Percentiles rank a stretch among this genome's conserved stretches.
Evolutionary conservation across 2,329 filamentous ascomycete genomes (phyloP).

Genomic region (Paracamarosporium sp.): DNA sequence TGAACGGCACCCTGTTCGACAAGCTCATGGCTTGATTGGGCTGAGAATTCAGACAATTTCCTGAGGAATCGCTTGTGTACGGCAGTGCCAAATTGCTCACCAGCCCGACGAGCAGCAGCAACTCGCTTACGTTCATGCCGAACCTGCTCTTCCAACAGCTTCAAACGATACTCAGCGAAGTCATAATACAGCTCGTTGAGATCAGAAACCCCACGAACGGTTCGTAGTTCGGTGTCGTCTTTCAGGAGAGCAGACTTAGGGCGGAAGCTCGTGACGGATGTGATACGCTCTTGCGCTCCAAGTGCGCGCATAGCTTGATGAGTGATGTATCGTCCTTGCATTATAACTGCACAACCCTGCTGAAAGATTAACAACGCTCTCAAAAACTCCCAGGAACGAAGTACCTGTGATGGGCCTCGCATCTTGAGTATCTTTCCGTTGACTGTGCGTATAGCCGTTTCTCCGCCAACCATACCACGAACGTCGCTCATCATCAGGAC

Average conservation of each 20-base stretch:
- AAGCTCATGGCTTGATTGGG: slow-evolving; percentile 44
- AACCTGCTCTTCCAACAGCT: slow-evolving; percentile 67
- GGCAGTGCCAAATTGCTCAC: slow-evolving; percentile 41
- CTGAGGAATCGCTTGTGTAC: slow-evolving; percentile 44
- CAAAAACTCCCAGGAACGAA: slow-evolving; percentile 18
- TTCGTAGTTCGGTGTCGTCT: slow-evolving; percentile 68
- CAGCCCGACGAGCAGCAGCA: slow-evolving; percentile 39
- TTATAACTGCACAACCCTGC: slow-evolving; percentile 67
- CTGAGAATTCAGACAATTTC: slow-evolving; percentile 40
- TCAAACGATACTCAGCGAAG: slow-evolving; percentile 68
- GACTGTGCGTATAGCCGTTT: slow-evolving; percentile 65
- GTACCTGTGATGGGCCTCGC: slow-evolving; percentile 66
- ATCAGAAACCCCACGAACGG: slow-evolving; percentile 65
- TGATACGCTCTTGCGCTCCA: slow-evolving; percentile 67
- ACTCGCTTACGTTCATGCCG: slow-evolving; percentile 51
- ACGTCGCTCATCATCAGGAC: slow-evolving; percentile 73
- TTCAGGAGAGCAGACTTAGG: slow-evolving; percentile 61
- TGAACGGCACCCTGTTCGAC: slow-evolving; percentile 36
- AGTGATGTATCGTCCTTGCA: slow-evolving; percentile 72
- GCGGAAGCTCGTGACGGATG: slow-evolving; percentile 71
- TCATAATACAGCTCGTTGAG: slow-evolving; percentile 65
- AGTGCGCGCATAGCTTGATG: slow-evolving; percentile 68
- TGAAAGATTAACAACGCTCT: slow-evolving; percentile 13
- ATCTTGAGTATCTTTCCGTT: slow-evolving; percentile 64
- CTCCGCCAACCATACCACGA: slow-evolving; percentile 67